Evolutionary conservation across 352 stramenopile species (phyloP), one percentile per base, ranked within the genome.

Genomic region (Globisporangium heterothallicum): DNA sequence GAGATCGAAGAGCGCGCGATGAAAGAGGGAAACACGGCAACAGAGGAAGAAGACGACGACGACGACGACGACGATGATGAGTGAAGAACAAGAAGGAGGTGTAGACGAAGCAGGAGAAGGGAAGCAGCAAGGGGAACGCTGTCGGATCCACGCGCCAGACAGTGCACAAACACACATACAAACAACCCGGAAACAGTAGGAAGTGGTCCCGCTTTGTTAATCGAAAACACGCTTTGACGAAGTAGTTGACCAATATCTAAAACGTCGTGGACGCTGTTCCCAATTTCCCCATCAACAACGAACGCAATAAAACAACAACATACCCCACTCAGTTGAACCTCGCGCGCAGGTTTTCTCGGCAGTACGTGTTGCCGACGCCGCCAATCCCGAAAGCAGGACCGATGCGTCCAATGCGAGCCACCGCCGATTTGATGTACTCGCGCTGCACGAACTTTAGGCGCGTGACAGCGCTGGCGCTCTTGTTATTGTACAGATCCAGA

Each of bases 401-500:
- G 42, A 97, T 95, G 36, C 88, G 86, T 1, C 66, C 81, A 30
- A 97, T 87, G 32, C 88, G 80, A 19, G 87, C 87, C 8, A 80
- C 26, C 1, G 85, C 84, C 6, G 86, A 96, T 60, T 91, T 92
- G 54, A 87, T 4, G 58, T 96, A 97, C 61, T 95, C 85, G 27
- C 78, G 74, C 51, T 70, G 57, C 4, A 97, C 49, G 50, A 96
- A 94, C 6, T 30, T 49, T 47, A 73, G 40, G 36, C 78, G 80
- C 36, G 72, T 54, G 3, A 52, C 22, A 4, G 64, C 32, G 9
- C 25, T 52, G n/a, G 64, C 66, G 13, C 56, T 55, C 27, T 72
- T 66, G 63, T 78, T 76, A 74, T 97, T 97, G 78, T 96, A 96
- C 43, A 97, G 48, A 51, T 97, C 88, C 12, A 97, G 65, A 12